Evolutionary conservation across 1,284 basidiomycete genomes (phyloP).

Genomic region (Schizopora paradoxa): DNA sequence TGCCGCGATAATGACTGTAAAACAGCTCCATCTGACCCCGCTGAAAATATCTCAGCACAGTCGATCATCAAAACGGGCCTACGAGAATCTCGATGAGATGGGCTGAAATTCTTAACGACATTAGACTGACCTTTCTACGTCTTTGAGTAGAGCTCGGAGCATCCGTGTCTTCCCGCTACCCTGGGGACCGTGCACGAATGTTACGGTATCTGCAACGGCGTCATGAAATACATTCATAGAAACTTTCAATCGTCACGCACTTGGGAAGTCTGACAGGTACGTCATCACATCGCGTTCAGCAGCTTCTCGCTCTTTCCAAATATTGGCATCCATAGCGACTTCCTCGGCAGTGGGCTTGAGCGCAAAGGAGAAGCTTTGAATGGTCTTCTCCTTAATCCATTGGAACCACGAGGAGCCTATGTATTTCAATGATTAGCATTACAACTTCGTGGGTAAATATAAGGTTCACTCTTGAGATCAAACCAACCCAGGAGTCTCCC

Average conservation of each 20-base stretch:
- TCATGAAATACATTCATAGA: background rate
- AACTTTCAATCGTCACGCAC: constrained; percentile 32
- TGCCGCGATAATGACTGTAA: constrained; percentile 70
- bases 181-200: constrained; percentile 88
- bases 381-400: constrained; percentile 58
- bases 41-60: constrained; percentile 71
- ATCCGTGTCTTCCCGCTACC: constrained; percentile 86
- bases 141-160: constrained; percentile 56
- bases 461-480: constrained; percentile 52
- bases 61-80: constrained; percentile 78
- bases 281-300: constrained; percentile 64
- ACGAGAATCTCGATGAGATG: background rate
- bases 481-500: constrained; percentile 83
- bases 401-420: constrained; percentile 59
- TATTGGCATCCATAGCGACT: constrained; percentile 11
- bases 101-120: constrained; percentile 3
- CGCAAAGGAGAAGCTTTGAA: constrained; percentile 42
- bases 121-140: constrained; percentile 49
- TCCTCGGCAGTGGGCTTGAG: constrained; percentile 11
- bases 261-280: constrained; percentile 73
- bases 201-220: constrained; percentile 47
- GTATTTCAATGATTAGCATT: background rate
- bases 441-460: background rate
- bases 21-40: constrained; percentile 68
- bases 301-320: constrained; percentile 81